Evolutionary conservation across 106 monocot genomes (phyloP), one percentile per base, ranked within the genome.

Genomic region (Platanthera zijinensis): DNA sequence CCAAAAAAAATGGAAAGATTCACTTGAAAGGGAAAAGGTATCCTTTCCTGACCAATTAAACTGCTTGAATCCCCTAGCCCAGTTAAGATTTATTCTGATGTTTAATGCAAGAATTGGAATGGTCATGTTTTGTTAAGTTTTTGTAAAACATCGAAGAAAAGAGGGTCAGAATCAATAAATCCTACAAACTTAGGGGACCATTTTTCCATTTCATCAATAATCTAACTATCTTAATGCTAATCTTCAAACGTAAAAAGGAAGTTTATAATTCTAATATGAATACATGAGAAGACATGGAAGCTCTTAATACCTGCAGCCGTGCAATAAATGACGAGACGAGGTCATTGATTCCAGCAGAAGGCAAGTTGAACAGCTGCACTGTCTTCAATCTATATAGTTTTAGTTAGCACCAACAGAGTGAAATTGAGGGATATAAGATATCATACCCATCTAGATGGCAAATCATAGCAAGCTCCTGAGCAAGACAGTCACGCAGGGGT

Each of bases 261-360:
- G 19, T 11, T 10, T 12, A 10, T 12, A 2, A 68, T 13, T 68
- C n/a, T n/a, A 62, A 62, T 68, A 13, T 32, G 8, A n/a, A n/a
- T 28, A 68, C 10, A 32, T 30, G 13, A 30, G 1, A 68, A 28
- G 9, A 68, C 30, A 49, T 48, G 3, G 7, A 51, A 72, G 10
- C 12, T 51, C 9, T 72, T 72, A 51, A 10, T 82, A 94, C 97
- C 83, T 87, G 87, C 69, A 99, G 83, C 17, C 83, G 90, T 51
- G 86, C 49, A 82, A 99, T 62, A 57, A 99, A 99, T 51, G 92
- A 89, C 74, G 94, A 92, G 71, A 99, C 86, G 77, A 99, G 79
- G 57, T 74, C 66, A 75, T 99, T 99, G 78, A 99, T 99, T 39
- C 91, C 85, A 67, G 64, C 66, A 69, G 9, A 63, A 80, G 89